phyloP scores from a whole-genome alignment of 1,284 basidiomycete species.

The Anthracocystis panici-leucophaei region DNA sequence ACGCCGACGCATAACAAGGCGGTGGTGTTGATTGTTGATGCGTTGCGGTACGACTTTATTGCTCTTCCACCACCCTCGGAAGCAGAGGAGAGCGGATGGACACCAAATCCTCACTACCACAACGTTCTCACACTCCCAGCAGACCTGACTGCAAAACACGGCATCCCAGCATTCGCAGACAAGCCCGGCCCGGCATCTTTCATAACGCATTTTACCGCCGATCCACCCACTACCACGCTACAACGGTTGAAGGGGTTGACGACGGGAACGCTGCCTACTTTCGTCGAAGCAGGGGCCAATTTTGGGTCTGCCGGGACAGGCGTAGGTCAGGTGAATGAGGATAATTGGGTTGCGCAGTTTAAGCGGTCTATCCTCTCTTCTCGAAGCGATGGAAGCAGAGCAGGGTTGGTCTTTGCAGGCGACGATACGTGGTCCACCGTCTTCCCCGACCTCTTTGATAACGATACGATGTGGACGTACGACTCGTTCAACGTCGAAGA shows the following conservation, averaged over 20 bases:
- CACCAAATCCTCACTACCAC: slow-evolving; percentile 77
- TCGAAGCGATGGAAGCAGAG: neutral
- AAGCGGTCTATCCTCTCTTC: slow-evolving; percentile 58
- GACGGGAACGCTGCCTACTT: slow-evolving; percentile 94
- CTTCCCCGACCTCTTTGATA: slow-evolving; percentile 81
- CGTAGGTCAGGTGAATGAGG: slow-evolving; percentile 78
- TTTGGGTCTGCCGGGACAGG: slow-evolving; percentile 76
- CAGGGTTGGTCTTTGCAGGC: slow-evolving; percentile 81
- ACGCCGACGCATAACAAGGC: slow-evolving; percentile 72
- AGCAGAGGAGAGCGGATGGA: slow-evolving; percentile 55
- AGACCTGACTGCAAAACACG: slow-evolving; percentile 74
- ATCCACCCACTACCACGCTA: slow-evolving; percentile 94
- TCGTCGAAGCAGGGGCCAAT: slow-evolving; percentile 91
- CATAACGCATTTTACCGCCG: slow-evolving; percentile 88
- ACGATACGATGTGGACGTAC: slow-evolving; percentile 81
- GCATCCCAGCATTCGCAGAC: slow-evolving; percentile 12
- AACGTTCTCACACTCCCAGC: slow-evolving; percentile 83
- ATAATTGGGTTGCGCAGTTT: slow-evolving; percentile 76
- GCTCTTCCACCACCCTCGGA: slow-evolving; percentile 74
- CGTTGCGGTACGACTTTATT: slow-evolving; percentile 94
- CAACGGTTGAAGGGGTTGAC: slow-evolving; percentile 95
- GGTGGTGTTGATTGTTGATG: slow-evolving; percentile 89
- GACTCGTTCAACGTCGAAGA: slow-evolving; percentile 99
- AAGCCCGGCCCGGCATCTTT: slow-evolving; percentile 75
- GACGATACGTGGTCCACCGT: slow-evolving; percentile 96